phyloP scores from a whole-genome alignment of 139 green algal genomes.

The Volvox reticuliferus region DNA sequence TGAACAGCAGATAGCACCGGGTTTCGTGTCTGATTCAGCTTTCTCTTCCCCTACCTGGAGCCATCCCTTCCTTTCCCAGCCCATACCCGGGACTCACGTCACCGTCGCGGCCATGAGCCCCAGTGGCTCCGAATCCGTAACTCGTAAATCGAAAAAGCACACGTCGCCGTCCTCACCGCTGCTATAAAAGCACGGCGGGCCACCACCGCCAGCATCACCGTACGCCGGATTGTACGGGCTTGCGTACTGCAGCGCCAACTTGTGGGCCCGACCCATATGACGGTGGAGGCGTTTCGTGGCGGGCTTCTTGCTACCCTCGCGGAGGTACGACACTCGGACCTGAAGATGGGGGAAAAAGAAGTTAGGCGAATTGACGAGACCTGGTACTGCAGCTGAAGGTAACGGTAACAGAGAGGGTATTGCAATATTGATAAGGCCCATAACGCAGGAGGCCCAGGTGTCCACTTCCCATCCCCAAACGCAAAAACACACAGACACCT shows the following conservation, averaged over 20 bases:
- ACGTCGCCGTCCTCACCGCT: conserved; percentile 74
- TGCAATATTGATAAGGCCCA: too few relatives aligned
- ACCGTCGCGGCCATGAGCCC: conserved; percentile 6
- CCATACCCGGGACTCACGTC: not conserved
- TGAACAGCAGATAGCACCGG: too few relatives aligned
- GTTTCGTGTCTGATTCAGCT: too few relatives aligned
- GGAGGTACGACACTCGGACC: conserved; percentile 40
- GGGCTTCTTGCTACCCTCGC: not conserved
- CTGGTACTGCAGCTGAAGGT: too few relatives aligned
- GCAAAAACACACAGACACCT: too few relatives aligned
- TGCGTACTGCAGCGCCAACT: conserved; percentile 9
- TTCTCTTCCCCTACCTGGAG: too few relatives aligned
- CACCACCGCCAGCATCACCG: conserved; percentile 9
- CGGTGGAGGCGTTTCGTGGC: conserved; percentile 27
- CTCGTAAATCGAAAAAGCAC: conserved; percentile 57
- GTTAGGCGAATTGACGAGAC: too few relatives aligned
- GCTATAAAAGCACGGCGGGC: conserved; percentile 53
- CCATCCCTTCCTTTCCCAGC: not conserved
- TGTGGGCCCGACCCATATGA: not conserved
- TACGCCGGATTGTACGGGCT: not conserved
- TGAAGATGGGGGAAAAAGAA: not conserved
- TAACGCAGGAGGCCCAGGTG: too few relatives aligned
- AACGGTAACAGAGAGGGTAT: too few relatives aligned
- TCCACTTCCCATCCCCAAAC: too few relatives aligned
- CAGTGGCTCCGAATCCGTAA: not conserved